Evolutionary conservation across 2,329 filamentous ascomycete species (phyloP).

Genomic region (Malbranchea cinnamomea): DNA sequence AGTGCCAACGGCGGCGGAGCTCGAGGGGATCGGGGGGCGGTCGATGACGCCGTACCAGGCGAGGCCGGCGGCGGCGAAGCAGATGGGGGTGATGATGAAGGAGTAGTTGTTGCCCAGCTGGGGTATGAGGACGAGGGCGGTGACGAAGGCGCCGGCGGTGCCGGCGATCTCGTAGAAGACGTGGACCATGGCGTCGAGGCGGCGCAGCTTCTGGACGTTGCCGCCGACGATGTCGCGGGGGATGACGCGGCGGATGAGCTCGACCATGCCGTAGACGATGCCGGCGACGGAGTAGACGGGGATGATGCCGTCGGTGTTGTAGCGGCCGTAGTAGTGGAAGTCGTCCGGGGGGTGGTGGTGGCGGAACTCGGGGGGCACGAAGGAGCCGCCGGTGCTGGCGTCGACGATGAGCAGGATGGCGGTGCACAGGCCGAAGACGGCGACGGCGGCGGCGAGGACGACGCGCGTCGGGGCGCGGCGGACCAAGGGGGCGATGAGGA

Average conservation of each 20-base stretch:
- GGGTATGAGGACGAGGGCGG: slow-evolving; percentile 36
- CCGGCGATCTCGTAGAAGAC: slow-evolving; percentile 37
- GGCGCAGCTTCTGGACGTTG: slow-evolving; percentile 34
- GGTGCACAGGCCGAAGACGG: slow-evolving; percentile 34
- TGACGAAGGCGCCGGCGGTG: slow-evolving; percentile 34
- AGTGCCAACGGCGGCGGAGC: too few species aligned
- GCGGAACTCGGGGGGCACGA: slow-evolving; percentile 20
- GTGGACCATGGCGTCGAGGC: slow-evolving; percentile 33
- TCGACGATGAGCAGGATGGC: slow-evolving; percentile 35
- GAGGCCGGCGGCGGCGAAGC: slow-evolving; percentile 28
- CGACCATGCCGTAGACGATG: slow-evolving; percentile 35
- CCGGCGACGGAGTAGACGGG: slow-evolving; percentile 33
- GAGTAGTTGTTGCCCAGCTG: slow-evolving; percentile 37
- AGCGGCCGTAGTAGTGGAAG: slow-evolving; percentile 34
- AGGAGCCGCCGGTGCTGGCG: slow-evolving; percentile 33
- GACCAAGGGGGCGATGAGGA: slow-evolving; percentile 36
- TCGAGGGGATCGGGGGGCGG: slow-evolving; percentile 11
- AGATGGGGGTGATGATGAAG: slow-evolving; percentile 37
- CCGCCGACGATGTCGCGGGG: slow-evolving; percentile 38
- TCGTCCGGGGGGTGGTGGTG: slow-evolving; percentile 20
- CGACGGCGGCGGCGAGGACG: slow-evolving; percentile 30
- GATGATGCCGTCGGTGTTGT: slow-evolving; percentile 36
- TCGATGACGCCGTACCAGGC: slow-evolving; percentile 35
- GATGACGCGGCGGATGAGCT: slow-evolving; percentile 37
- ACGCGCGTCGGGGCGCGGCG: slow-evolving; percentile 34